Base-by-base conservation (phyloP, 495 filamentous ascomycete species). In the Lasiosphaeriaceae sp. region DNA sequence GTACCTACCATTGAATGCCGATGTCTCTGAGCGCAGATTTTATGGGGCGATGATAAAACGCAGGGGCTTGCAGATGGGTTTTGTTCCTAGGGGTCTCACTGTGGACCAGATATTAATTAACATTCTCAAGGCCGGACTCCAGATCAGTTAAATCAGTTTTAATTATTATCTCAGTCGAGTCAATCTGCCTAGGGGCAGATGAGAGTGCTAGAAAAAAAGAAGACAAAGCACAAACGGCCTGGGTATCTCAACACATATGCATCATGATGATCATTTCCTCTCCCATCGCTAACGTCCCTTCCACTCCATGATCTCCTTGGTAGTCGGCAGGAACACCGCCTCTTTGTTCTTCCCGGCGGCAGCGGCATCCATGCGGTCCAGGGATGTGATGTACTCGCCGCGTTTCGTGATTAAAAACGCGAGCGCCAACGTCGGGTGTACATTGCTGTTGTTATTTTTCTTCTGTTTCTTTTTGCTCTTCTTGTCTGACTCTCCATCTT, bases 281-380 rank as follows among this genome's bases (percentile, higher is more conserved):
- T n/a, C n/a, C n/a, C n/a, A n/a, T n/a, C n/a, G n/a, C 54, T 21
- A 39, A 11, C 2, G 46, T 12, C 59, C 62, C 61, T 61, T 70
- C 67, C 67, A 70, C 57, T 63, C 63, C 67, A 68, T 51, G 5
- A 70, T 68, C 61, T 70, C 67, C 63, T 50, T 61, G 12, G 66
- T 68, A 9, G 49, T 66, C 12, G 67, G 67, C 59, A 68, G 49
- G 11, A 68, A 70, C 45, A 57, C 54, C 1, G 52, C 61, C 37
- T 54, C 54, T 59, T 23, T 55, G 39, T 21, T 14, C 8, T 35
- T 44, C 39, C 31, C 49, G 23, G 45, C 39, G 22, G n/a, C 14
- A 31, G 26, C 26, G 9, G 3, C 26, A 31, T 17, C 23, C 43
- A 47, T 11, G 12, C 17, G 41, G 3, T 44, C 49, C 20, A 70